phyloP scores from a whole-genome alignment of 352 stramenopile species.

The Globisporangium okanoganense region DNA sequence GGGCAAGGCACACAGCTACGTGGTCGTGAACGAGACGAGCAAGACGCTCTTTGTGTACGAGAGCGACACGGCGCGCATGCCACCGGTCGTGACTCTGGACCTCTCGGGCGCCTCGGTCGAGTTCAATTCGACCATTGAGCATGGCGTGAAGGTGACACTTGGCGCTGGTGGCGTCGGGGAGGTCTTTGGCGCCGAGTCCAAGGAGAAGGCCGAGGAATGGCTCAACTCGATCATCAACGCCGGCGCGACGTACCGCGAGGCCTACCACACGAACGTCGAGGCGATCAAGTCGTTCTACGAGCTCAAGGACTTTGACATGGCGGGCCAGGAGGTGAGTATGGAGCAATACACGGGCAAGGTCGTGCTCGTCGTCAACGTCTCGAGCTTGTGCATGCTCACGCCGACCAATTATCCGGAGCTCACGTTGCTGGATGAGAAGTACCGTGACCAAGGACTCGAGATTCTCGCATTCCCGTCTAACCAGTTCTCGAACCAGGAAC shows the following conservation, averaged over 20 bases:
- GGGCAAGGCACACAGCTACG: background rate
- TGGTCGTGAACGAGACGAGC: background rate
- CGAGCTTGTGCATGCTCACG: conserved; percentile 40
- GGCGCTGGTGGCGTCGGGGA: background rate
- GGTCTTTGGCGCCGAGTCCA: background rate
- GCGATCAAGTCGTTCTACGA: conserved; percentile 45
- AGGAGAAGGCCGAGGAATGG: conserved; percentile 8
- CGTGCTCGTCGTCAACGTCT: conserved; percentile 17
- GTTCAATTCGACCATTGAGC: background rate
- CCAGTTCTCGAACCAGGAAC: conserved; percentile 50
- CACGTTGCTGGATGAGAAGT: conserved; percentile 14
- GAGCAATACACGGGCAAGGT: conserved; percentile 3
- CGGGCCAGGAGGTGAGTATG: conserved; percentile 27
- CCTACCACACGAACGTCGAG: conserved; percentile 16
- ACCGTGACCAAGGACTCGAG: conserved; percentile 27
- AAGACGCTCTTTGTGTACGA: background rate
- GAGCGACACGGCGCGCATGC: background rate
- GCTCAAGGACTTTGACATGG: conserved; percentile 38
- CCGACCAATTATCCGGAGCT: conserved; percentile 30
- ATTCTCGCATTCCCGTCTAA: conserved; percentile 48
- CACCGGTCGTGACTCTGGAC: background rate
- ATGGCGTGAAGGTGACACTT: background rate
- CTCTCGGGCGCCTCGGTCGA: background rate
- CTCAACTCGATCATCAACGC: conserved; percentile 9
- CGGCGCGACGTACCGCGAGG: conserved; percentile 18